A percentile compares a stretch with the other conserved stretches of the same genome.
phyloP scores from a whole-genome alignment of 352 stramenopile species.

The Phytophthora pistaciae region DNA sequence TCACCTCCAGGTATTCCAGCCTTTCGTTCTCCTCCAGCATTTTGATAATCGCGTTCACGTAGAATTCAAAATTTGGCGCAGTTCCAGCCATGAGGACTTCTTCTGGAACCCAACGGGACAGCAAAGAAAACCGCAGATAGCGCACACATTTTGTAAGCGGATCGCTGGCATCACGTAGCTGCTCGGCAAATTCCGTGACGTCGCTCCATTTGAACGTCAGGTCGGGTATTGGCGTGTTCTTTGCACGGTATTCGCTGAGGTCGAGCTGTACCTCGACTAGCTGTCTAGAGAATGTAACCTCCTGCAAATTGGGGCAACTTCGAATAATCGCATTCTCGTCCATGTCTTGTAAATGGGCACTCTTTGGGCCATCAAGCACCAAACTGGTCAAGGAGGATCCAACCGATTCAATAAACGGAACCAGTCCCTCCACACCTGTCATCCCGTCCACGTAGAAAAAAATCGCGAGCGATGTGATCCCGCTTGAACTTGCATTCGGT shows the following conservation, averaged over 20 bases:
- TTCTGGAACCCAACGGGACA: not conserved
- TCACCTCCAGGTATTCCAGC: constrained; percentile 1
- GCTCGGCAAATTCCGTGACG: not conserved
- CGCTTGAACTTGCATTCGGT: not conserved
- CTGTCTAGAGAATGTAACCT: not conserved
- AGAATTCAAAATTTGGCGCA: not conserved
- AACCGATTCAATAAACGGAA: not conserved
- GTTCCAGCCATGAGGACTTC: not conserved
- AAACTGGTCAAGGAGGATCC: not conserved
- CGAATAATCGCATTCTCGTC: constrained; percentile 7
- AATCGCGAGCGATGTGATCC: not conserved
- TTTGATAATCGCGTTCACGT: not conserved
- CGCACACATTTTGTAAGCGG: constrained; percentile 6
- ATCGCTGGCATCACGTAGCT: not conserved
- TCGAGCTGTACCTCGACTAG: constrained; percentile 4
- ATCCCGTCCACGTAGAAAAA: not conserved
- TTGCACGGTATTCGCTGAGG: constrained; percentile 13
- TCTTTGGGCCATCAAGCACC: not conserved
- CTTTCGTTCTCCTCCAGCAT: constrained; percentile 4
- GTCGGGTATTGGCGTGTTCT: not conserved
- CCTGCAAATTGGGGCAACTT: constrained; percentile 12
- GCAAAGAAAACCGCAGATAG: not conserved
- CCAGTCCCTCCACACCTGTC: not conserved
- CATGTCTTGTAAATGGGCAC: not conserved
- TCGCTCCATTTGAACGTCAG: not conserved